Percentiles rank a stretch among this genome's conserved stretches.
These are phyloP conservation scores for Podaxis carcinomalis DNA, from an alignment of 768 basidiomycete species.

Conservation along the genomic window DNA sequence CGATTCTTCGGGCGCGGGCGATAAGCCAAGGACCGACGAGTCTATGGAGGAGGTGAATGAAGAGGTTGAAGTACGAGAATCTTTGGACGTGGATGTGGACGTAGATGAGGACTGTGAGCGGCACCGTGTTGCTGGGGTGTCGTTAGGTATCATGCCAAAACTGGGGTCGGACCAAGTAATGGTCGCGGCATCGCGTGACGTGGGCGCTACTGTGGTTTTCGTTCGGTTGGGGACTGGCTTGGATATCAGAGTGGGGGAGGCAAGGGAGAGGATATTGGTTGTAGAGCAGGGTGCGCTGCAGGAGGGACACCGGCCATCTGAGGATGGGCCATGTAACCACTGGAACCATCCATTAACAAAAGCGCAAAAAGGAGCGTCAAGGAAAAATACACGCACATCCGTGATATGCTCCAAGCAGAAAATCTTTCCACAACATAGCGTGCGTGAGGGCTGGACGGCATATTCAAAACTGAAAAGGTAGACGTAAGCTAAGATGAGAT, in stretches of 20 bases:
- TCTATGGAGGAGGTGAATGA: background rate
- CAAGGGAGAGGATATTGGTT: slow-evolving; percentile 22
- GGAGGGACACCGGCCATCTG: slow-evolving; percentile 27
- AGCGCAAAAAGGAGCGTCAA: background rate
- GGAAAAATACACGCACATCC: slow-evolving; percentile 19
- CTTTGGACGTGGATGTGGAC: background rate
- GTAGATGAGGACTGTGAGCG: background rate
- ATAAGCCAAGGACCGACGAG: slow-evolving; percentile 1
- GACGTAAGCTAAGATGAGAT: background rate
- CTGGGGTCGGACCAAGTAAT: background rate
- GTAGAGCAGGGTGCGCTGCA: slow-evolving; percentile 27
- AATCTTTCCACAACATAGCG: slow-evolving; percentile 28
- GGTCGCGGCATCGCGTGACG: background rate
- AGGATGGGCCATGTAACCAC: slow-evolving; percentile 30
- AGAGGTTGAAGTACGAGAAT: background rate
- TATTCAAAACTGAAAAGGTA: slow-evolving; percentile 23
- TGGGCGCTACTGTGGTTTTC: background rate
- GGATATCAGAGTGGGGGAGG: slow-evolving; percentile 16
- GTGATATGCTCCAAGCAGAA: slow-evolving; percentile 28
- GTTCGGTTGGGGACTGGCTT: background rate
- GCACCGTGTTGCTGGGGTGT: background rate
- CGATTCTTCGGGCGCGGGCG: background rate
- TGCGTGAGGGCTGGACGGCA: slow-evolving; percentile 25
- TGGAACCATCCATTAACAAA: slow-evolving; percentile 6
- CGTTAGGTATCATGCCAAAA: background rate